Conservation (phyloP, 73 alveolate species). For the Symbiodinium pilosum region DNA sequence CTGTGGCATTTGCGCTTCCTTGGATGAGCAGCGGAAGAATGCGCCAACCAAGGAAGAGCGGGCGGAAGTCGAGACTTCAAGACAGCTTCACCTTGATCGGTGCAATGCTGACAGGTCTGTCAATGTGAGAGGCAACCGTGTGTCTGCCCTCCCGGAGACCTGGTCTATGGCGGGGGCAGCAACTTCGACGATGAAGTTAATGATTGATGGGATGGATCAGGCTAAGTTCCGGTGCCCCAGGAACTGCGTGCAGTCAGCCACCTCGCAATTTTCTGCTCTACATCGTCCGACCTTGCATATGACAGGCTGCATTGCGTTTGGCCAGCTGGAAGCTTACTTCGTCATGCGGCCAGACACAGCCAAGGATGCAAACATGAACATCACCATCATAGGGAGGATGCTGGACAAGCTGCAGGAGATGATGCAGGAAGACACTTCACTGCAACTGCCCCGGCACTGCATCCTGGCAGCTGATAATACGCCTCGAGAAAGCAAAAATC, state of each 20-base stretch:
- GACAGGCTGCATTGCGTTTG: neutral
- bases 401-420: neutral
- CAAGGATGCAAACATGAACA: neutral
- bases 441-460: neutral
- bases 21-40: too few species aligned
- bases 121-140: neutral
- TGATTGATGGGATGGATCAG: neutral
- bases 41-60: too few species aligned
- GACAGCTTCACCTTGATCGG: too few species aligned
- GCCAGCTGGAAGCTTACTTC: neutral
- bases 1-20: too few species aligned
- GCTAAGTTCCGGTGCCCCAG: neutral
- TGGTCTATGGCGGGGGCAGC: neutral
- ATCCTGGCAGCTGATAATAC: neutral
- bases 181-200: neutral
- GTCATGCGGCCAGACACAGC: neutral
- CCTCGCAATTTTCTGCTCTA: neutral
- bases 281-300: neutral
- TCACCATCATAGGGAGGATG: neutral
- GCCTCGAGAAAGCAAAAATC: conserved; percentile 4
- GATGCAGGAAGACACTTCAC: neutral
- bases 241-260: neutral
- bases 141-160: neutral
- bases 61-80: too few species aligned
- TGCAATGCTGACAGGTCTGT: neutral